Conservation (phyloP, 1,139 yeast species). For the Eremothecium coryli region DNA sequence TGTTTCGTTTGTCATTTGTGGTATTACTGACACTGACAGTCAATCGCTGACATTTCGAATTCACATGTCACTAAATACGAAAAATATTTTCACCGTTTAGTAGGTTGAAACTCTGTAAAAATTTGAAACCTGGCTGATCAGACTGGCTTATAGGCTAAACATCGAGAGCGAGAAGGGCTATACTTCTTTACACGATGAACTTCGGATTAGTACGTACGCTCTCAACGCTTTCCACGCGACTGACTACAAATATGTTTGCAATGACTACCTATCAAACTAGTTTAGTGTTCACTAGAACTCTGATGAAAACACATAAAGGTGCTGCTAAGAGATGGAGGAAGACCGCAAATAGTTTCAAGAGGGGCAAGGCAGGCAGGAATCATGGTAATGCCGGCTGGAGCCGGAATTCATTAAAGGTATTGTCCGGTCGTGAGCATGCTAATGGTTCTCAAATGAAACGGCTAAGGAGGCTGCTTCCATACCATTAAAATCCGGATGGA, state of each 20-base stretch:
- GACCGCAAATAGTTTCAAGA: conserved; percentile 50
- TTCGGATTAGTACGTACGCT: no score
- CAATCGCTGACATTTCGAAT: no score
- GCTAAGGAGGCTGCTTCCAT: conserved; percentile 40
- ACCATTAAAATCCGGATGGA: conserved; percentile 18
- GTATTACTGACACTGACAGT: conserved; percentile 5
- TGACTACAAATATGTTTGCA: no score
- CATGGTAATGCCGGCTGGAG: conserved; percentile 94
- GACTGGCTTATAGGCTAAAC: no score
- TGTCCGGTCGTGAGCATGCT: conserved; percentile 57
- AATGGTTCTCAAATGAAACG: conserved; percentile 38
- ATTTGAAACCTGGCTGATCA: no score
- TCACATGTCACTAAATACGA: no score
- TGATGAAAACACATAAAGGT: conserved; percentile 36
- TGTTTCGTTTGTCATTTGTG: conserved; percentile 3
- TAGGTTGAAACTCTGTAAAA: no score
- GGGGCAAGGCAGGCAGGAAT: conserved; percentile 77
- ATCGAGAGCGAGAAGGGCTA: no score
- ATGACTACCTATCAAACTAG: not conserved
- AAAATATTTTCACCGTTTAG: no score
- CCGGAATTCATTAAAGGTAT: conserved; percentile 47
- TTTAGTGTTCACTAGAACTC: conserved; percentile 23
- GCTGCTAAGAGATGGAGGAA: conserved; percentile 80
- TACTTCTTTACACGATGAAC: no score
- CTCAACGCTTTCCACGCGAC: no score